phyloP scores from a whole-genome alignment of 2,329 filamentous ascomycete genomes.

The Magnaporthales sp. region DNA sequence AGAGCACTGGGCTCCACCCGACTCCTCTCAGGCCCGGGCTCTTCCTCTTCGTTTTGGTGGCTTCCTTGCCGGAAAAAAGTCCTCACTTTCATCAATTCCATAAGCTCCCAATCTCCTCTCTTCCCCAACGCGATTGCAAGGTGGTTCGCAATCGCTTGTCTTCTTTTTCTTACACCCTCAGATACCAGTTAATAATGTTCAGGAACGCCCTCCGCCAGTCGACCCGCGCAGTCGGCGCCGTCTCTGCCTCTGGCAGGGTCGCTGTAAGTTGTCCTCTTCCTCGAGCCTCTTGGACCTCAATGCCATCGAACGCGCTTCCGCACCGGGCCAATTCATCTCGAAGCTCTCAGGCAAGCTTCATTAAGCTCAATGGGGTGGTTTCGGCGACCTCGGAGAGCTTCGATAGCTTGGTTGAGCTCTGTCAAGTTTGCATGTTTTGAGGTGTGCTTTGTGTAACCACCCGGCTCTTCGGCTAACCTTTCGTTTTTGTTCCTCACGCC shows the following conservation, averaged over 20 bases:
- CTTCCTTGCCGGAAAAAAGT: constrained; percentile 10
- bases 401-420: constrained; percentile 29
- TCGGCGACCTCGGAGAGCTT: constrained; percentile 21
- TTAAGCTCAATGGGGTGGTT: constrained; percentile 25
- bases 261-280: constrained; percentile 66
- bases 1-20: not conserved
- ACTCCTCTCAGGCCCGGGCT: constrained; percentile 1
- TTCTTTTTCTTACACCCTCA: constrained; percentile 40
- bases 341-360: constrained; percentile 23
- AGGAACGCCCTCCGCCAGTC: constrained; percentile 97
- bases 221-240: constrained; percentile 86
- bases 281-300: constrained; percentile 27
- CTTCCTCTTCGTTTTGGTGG: constrained; percentile 1
- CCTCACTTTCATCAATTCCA: constrained; percentile 1
- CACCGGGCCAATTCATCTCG: constrained; percentile 24
- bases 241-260: constrained; percentile 87
- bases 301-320: constrained; percentile 36
- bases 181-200: constrained; percentile 69
- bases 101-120: constrained; percentile 41
- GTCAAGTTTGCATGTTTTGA: constrained; percentile 14
- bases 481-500: constrained; percentile 29
- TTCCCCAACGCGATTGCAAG: constrained; percentile 45
- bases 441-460: constrained; percentile 3
- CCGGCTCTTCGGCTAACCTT: constrained; percentile 17
- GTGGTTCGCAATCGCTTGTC: constrained; percentile 52